Evolutionary conservation across 140 eudicot genomes (phyloP).

Genomic region (Anethum foeniculum): DNA sequence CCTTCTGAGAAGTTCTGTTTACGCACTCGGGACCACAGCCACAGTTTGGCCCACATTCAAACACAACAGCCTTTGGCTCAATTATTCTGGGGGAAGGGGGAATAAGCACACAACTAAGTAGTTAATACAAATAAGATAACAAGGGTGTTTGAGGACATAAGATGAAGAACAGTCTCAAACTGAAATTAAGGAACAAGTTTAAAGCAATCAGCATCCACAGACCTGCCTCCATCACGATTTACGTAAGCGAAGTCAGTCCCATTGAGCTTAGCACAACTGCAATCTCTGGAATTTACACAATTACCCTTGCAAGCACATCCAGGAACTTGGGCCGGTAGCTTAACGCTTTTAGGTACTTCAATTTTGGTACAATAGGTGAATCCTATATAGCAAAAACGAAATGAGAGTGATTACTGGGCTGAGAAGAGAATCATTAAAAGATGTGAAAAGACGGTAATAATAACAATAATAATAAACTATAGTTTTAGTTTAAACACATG

Average conservation of each 20-base stretch:
- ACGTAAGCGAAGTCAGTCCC: constrained; percentile 86
- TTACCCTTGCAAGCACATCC: constrained; percentile 71
- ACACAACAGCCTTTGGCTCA: constrained; percentile 53
- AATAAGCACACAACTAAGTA: neutral
- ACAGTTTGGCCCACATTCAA: constrained; percentile 67
- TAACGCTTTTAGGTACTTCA: constrained; percentile 33
- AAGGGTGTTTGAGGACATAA: neutral
- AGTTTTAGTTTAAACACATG: neutral
- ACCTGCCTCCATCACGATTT: constrained; percentile 89
- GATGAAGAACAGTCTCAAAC: neutral
- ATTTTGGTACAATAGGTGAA: constrained; percentile 40
- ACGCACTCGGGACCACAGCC: constrained; percentile 54
- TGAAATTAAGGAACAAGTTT: neutral
- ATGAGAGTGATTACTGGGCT: neutral
- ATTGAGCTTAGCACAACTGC: constrained; percentile 77
- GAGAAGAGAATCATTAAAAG: neutral
- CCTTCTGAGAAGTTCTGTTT: constrained; percentile 50
- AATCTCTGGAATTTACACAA: constrained; percentile 53
- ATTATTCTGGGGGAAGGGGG: constrained; percentile 26
- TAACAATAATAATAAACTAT: neutral
- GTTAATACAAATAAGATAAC: neutral
- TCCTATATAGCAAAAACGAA: constrained; percentile 23
- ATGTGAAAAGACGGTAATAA: neutral
- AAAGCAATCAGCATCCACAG: neutral
- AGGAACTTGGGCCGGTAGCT: constrained; percentile 32